Evolutionary conservation across 768 basidiomycete genomes (phyloP), one percentile per base, ranked within the genome.

Genomic region (Kwoniella dendrophila): DNA sequence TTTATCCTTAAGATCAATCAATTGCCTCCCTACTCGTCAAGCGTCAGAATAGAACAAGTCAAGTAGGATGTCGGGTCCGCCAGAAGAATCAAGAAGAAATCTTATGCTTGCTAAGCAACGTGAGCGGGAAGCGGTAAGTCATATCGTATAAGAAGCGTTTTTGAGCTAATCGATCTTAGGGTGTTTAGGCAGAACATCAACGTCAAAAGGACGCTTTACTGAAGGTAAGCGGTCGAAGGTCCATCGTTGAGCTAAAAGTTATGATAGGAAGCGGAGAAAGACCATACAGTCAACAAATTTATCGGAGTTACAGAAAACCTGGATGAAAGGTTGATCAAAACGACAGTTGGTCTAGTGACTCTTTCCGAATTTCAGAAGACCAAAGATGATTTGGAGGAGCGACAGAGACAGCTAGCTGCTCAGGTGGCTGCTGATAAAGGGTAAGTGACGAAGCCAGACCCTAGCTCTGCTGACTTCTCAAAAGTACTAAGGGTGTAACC

Each of bases 251-350:
- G 18, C 32, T 34, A 38, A 24, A 22, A 38, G 48, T 44, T 41
- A 30, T 6, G 30, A 8, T 53, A 81, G 75, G 93, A 96, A 81
- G 93, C 92, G 1, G 90, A 95, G 82, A 94, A 93, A 79, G 87
- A 90, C 38, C 88, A 92, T 30, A 90, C 90, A 0, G 81, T 86
- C 2, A 87, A 88, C 75, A 89, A 93, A 63, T 98, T 98, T 79
- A 90, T 95, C 36, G 91, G 92, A 1, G 90, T 94, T 78, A 86
- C 90, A 80, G 94, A 97, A 76, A 91, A 90, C 4, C 87, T 96
- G 84, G 95, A 97, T 78, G 95, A 97, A 62, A 84, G 86, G 6
- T 84, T 98, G 52, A 96, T 95, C 83, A 84, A 91, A 64, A 88
- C 84, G 50, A 98, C 95, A 1, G 86, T 98, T 44, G 95, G 95